A percentile compares a stretch with the other conserved stretches of the same genome.
phyloP scores from a whole-genome alignment of 2,329 filamentous ascomycete species.

The Aspergillus quadrilineatus region DNA sequence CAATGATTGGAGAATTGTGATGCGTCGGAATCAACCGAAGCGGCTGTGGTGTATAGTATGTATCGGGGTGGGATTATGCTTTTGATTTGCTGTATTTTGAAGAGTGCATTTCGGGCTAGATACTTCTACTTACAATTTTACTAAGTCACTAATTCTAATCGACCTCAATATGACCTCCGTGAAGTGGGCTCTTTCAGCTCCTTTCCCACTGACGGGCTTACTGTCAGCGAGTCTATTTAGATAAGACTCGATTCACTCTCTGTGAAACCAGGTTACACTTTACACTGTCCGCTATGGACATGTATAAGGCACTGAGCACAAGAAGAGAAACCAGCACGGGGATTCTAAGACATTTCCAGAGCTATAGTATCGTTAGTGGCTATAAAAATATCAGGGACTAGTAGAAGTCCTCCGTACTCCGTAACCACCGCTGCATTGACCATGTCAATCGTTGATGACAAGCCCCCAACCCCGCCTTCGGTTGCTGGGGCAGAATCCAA shows the following conservation, averaged over 20 bases:
- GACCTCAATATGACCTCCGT: not conserved
- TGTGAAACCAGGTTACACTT: not conserved
- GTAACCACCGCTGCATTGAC: not conserved
- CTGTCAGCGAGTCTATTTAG: too few species aligned
- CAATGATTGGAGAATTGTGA: not conserved
- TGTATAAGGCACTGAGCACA: too few species aligned
- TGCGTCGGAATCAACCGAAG: not conserved
- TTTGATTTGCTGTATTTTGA: not conserved
- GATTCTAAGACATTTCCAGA: too few species aligned
- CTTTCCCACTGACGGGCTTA: too few species aligned
- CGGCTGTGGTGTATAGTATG: not conserved
- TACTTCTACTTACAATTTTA: conserved; percentile 9
- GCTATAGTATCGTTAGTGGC: too few species aligned
- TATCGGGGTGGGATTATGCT: not conserved
- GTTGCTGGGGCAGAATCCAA: conserved; percentile 16
- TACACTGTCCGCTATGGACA: too few species aligned
- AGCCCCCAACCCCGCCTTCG: not conserved
- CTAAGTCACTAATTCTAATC: conserved; percentile 1
- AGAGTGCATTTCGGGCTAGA: not conserved
- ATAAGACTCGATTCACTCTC: too few species aligned
- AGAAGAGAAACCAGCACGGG: too few species aligned
- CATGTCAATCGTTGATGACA: not conserved
- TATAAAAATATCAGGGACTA: too few species aligned
- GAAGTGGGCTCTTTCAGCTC: not conserved
- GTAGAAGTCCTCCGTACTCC: not conserved